Base-by-base conservation (phyloP, 2,329 filamentous ascomycete species). In the Diaporthe sp. region DNA sequence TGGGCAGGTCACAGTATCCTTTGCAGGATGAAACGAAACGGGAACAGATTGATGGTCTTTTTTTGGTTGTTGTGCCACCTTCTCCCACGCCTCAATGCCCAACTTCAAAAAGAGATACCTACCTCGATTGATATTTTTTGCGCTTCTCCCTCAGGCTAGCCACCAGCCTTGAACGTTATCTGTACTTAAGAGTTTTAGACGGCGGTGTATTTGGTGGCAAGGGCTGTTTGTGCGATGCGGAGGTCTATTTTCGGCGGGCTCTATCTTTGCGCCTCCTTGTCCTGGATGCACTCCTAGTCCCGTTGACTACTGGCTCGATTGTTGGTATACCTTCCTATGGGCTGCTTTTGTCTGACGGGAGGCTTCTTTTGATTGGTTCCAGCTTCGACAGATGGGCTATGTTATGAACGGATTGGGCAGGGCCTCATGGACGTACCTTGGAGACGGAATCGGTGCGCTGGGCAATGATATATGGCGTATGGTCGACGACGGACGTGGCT, bases 81-180 rank as follows among this genome's bases (percentile, higher is more conserved):
- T 51, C 19, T 61, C 34, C n/a, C 44, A 39, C 31, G 31, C 57
- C 28, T 51, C 37, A 25, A 53, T 71, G n/a, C 53, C 53, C 51
- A 31, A 25, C 46, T 44, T 44, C 51, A 49, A 65, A 75, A 60
- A 75, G 74, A 72, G 70, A 75, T 67, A 75, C 74, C 70, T 67
- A 68, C 70, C 60, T 75, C 31, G 25, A 28, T 72, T 46, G 19
- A 46, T 17, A 4, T 46, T 31, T 53, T 13, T 31, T 49, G 60
- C 31, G 46, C 31, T 73, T 51, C 19, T 39, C 8, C 12, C 7
- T 31, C 46, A 61, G 31, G 71, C 34, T 25, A 65, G 25, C 17
- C 37, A 15, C 37, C 49, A 28, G 37, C 25, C 37, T 55, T 65
- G 58, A 44, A 51, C n/a, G 22, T 57, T 46, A n/a, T 46, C 28